Conservation (phyloP, 1,139 yeast genomes). For the Geotrichum candidum region DNA sequence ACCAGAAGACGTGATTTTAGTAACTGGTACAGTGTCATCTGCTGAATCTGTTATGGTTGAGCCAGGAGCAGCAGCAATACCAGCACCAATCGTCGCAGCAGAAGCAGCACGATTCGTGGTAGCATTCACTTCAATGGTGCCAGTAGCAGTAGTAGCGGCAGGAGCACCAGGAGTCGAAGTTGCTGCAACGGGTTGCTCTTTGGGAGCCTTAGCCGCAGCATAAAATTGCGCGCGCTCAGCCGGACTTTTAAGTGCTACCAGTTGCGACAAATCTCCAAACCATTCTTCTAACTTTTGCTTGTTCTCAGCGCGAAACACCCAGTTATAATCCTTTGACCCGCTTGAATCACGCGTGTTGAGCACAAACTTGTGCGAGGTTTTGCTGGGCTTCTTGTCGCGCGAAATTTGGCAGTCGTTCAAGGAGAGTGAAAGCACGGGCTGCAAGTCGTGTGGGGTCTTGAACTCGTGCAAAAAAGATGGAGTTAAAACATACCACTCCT, state of each 20-base stretch:
- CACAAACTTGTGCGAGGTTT: constrained; percentile 67
- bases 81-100: constrained; percentile 18
- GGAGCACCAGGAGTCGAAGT: constrained; percentile 19
- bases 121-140: constrained; percentile 19
- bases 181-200: neutral
- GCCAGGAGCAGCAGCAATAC: constrained; percentile 27
- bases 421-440: constrained; percentile 79
- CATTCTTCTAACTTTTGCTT: constrained; percentile 74
- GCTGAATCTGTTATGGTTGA: constrained; percentile 20
- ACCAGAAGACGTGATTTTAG: constrained; percentile 24
- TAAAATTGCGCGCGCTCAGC: constrained; percentile 22
- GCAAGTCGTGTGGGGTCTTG: constrained; percentile 73
- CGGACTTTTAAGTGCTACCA: constrained; percentile 50
- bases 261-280: constrained; percentile 67
- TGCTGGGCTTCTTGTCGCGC: constrained; percentile 71
- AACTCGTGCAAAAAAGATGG: constrained; percentile 86
- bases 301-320: constrained; percentile 84
- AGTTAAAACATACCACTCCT: constrained; percentile 88
- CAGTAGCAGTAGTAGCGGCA: constrained; percentile 14
- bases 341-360: constrained; percentile 21
- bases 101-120: constrained; percentile 9
- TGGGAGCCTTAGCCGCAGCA: constrained; percentile 9
- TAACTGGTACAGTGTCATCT: constrained; percentile 17
- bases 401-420: constrained; percentile 75
- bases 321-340: constrained; percentile 56